Base-by-base conservation (phyloP, 768 basidiomycete species). In the Boletus subparvulus region DNA sequence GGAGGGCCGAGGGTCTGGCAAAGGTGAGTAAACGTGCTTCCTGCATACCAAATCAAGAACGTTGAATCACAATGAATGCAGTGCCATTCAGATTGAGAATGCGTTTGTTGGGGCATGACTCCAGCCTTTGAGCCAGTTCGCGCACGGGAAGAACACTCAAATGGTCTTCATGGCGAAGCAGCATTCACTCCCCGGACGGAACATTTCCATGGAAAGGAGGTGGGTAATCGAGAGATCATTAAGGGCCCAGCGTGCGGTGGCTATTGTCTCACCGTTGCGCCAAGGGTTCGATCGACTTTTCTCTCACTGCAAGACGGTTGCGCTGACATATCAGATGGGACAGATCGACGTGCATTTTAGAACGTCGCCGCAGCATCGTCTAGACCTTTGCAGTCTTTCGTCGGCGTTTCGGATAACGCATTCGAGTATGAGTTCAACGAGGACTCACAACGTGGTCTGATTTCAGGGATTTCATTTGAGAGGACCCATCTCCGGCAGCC, bases 381-480 rank as follows among this genome's bases (percentile, higher is more conserved):
- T 85, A 65, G 90, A 91, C 93, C 72, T 77, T 94, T 17, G 90
- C 93, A 69, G 89, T 94, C 33, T 92, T 32, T 74, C 80, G 88
- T 54, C 78, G 94, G 40, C 84, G 92, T 41, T 78, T 96, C 26
- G 93, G 93, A 46, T 32, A 92, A 92, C 70, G 86, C 90, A 12
- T 73, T 94, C 41, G 90, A 93, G 63, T 93, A 86, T 65, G 93
- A 96, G 68, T 94, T 80, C 74, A 86, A 88, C 59, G 90, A 91
- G 73, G 89, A 91, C 67, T 87, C 85, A 26, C 89, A 42, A 69
- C 85, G 83, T 3, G 86, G 85, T 9, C 71, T 95, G 21, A 19
- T 94, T 94, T 73, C 89, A 90, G 66, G 74, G 92, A 54, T 77
- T 86, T 40, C 92, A 96, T 75, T 92, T 92, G 17, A 74, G 87